phyloP scores from a whole-genome alignment of 768 basidiomycete genomes.

The Phylloporus scabripes region DNA sequence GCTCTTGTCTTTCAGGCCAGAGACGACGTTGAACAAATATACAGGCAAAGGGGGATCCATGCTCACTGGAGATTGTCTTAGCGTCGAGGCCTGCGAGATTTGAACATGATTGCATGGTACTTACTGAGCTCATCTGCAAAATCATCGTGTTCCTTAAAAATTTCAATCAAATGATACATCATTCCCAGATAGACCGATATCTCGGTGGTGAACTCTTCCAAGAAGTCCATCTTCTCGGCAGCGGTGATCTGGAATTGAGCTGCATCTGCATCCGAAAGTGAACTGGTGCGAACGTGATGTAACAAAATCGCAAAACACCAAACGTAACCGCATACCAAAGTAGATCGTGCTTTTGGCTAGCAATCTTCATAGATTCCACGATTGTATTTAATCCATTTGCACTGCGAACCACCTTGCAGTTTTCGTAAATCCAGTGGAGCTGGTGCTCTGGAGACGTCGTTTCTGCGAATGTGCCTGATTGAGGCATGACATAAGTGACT shows the following conservation, averaged over 20 bases:
- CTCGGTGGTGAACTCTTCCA: slow-evolving; percentile 90
- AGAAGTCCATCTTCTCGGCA: slow-evolving; percentile 67
- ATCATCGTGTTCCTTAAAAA: slow-evolving; percentile 88
- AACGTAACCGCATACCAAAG: slow-evolving; percentile 48
- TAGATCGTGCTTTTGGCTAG: slow-evolving; percentile 79
- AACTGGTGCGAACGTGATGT: slow-evolving; percentile 38
- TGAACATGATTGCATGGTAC: slow-evolving; percentile 26
- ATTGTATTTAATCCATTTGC: slow-evolving; percentile 81
- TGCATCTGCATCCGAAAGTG: slow-evolving; percentile 70
- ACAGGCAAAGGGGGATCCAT: slow-evolving; percentile 92
- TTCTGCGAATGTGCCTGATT: slow-evolving; percentile 81
- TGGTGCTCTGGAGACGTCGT: slow-evolving; percentile 91
- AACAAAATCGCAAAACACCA: neutral
- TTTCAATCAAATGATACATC: slow-evolving; percentile 91
- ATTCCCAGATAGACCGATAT: slow-evolving; percentile 92
- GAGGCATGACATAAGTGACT: slow-evolving; percentile 7
- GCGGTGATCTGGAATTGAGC: slow-evolving; percentile 63
- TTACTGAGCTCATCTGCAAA: slow-evolving; percentile 96
- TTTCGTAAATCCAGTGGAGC: slow-evolving; percentile 92
- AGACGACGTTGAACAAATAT: slow-evolving; percentile 87
- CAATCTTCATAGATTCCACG: slow-evolving; percentile 85
- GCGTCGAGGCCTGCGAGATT: neutral
- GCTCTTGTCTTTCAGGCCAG: slow-evolving; percentile 85
- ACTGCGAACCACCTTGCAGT: slow-evolving; percentile 78
- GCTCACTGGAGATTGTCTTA: slow-evolving; percentile 60